These are phyloP conservation scores for Hanseniaspora sp. DNA, from an alignment of 1,139 yeast species.

Conservation along the genomic window DNA sequence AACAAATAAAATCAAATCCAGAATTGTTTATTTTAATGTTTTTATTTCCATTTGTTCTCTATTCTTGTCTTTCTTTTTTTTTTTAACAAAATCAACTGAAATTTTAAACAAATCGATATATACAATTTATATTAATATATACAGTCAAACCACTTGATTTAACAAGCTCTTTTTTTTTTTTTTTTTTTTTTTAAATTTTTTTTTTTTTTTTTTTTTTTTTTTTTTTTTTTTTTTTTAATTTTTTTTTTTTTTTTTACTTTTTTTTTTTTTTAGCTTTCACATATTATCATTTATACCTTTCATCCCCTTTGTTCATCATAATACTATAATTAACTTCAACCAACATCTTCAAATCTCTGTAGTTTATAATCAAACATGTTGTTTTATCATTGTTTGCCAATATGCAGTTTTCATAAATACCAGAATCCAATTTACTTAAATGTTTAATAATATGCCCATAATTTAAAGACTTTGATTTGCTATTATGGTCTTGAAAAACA, in stretches of 20 bases:
- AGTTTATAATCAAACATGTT: constrained; percentile 67
- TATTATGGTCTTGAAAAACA: constrained; percentile 76
- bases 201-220: not conserved
- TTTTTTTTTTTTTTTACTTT: not conserved
- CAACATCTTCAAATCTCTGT: constrained; percentile 63
- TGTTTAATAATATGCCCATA: constrained; percentile 68
- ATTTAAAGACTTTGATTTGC: constrained; percentile 69
- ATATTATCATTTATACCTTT: not conserved
- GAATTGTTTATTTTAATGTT: too few relatives aligned
- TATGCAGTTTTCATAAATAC: constrained; percentile 70
- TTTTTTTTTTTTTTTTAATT: not conserved
- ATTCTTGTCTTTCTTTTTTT: too few relatives aligned
- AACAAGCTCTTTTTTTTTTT: too few relatives aligned
- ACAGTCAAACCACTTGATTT: too few relatives aligned
- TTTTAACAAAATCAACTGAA: too few relatives aligned
- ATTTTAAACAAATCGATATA: too few relatives aligned
- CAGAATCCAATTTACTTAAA: constrained; percentile 85
- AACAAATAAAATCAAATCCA: too few relatives aligned
- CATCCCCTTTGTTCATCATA: not conserved
- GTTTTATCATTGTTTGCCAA: constrained; percentile 75
- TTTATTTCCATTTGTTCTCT: too few relatives aligned
- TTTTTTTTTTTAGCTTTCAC: not conserved
- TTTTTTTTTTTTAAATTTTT: too few relatives aligned
- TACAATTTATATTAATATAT: too few relatives aligned
- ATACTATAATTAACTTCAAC: constrained; percentile 35